These are phyloP conservation scores for Pichia membranifaciens DNA, from an alignment of 805 yeast genomes.

Conservation along the genomic window DNA sequence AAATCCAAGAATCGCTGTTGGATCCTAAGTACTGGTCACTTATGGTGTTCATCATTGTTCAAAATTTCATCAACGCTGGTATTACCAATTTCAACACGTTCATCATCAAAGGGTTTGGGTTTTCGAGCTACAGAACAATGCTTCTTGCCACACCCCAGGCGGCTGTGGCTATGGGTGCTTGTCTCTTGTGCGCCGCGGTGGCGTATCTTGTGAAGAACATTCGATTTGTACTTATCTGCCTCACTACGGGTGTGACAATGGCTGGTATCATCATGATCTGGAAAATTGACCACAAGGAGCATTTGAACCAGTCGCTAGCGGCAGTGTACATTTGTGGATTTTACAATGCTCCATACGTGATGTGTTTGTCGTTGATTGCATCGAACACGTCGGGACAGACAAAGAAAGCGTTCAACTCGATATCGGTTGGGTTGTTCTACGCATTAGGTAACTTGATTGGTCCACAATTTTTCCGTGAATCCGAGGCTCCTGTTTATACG, in stretches of 20 bases:
- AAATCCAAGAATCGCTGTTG: constrained; percentile 37
- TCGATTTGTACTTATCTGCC: constrained; percentile 25
- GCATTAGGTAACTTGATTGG: constrained; percentile 56
- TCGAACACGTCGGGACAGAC: constrained; percentile 58
- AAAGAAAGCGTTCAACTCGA: constrained; percentile 39
- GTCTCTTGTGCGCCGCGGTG: constrained; percentile 19
- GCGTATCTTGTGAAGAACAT: constrained; percentile 17
- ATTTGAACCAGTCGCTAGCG: background rate
- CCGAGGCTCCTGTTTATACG: constrained; percentile 46
- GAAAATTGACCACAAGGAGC: background rate
- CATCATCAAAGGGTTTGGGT: constrained; percentile 36
- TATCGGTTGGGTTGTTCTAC: constrained; percentile 36
- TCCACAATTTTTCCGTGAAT: constrained; percentile 53
- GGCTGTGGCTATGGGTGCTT: constrained; percentile 28
- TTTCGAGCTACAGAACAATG: constrained; percentile 22
- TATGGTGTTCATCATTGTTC: constrained; percentile 32
- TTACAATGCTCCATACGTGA: constrained; percentile 5
- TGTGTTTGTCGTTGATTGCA: constrained; percentile 10
- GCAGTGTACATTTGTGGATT: constrained; percentile 6
- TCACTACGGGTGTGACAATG: constrained; percentile 8
- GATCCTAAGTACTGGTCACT: constrained; percentile 33
- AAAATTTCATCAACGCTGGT: constrained; percentile 55
- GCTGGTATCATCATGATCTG: constrained; percentile 7
- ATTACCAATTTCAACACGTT: constrained; percentile 44
- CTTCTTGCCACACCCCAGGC: constrained; percentile 21